Evolutionary conservation across 2,329 filamentous ascomycete species (phyloP), one percentile per base, ranked within the genome.

Genomic region (Microdochium nivale): DNA sequence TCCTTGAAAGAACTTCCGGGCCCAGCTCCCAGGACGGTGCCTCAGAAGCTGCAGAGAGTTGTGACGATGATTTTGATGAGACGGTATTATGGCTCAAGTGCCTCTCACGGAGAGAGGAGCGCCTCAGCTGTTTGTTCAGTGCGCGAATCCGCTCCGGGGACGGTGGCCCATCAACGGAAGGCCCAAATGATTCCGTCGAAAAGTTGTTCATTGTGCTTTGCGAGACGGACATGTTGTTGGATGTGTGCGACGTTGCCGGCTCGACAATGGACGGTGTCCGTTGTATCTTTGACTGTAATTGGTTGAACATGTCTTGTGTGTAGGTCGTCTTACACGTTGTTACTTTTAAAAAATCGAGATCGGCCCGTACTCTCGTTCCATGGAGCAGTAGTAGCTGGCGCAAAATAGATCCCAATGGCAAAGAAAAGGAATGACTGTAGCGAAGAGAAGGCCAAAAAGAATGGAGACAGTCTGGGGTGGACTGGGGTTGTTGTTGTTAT

Each of bases 131-230:
- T 62, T 77, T 76, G 25, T 32, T 33, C 3, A 49, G 25, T 23
- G 50, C 50, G 37, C 53, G 47, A 14, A 56, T 49, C 37, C 74
- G 74, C 59, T 80, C 76, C 25, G 81, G 79, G 32, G 81, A 84
- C 0, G 81, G 80, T 40, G 81, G 80, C 19, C 78, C 78, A 58
- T 84, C 79, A 52, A 84, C 67, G 54, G 81, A 75, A 48, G 81
- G 79, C 53, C 77, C 79, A 52, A 84, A 65, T 51, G 79, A 69
- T 53, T 78, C 74, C 53, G 68, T 24, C n/a, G 40, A 44, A 24
- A 44, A 21, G 40, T 44, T 13, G 40, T 23, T 19, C 40, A 44
- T 44, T 44, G 21, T 13, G 21, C 40, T 24, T 44, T 16, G n/a
- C 23, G 40, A 11, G 19, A 19, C 23, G 5, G 40, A 23, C 9